Evolutionary conservation across 352 stramenopile species (phyloP).

Genomic region (Pythium inflatum): DNA sequence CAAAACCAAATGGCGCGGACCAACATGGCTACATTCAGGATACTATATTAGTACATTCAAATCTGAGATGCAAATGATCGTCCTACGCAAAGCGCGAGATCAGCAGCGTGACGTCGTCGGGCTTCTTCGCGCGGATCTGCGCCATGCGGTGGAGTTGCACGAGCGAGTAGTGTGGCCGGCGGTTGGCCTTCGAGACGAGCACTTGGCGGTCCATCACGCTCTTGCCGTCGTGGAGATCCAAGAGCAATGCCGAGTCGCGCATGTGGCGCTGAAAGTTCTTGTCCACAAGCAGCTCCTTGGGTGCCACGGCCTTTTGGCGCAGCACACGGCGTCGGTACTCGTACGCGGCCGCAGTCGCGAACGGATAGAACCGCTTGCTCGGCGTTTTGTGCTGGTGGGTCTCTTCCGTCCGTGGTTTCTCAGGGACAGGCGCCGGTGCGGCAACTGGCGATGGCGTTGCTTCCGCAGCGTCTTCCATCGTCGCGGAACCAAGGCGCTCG

Average conservation of each 20-base stretch:
- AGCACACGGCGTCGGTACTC: constrained; percentile 67
- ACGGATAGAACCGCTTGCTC: constrained; percentile 52
- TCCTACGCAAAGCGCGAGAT: constrained; percentile 52
- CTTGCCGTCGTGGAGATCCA: constrained; percentile 56
- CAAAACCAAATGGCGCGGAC: too few relatives aligned
- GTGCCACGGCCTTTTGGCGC: constrained; percentile 22
- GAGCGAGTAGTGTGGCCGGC: constrained; percentile 75
- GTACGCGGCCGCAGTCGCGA: constrained; percentile 61
- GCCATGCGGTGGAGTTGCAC: constrained; percentile 74
- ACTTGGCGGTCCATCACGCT: constrained; percentile 60
- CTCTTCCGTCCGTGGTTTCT: not conserved
- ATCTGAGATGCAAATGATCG: not conserved
- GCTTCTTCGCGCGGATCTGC: constrained; percentile 76
- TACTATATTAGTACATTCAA: constrained; percentile 7
- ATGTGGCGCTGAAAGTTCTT: constrained; percentile 50
- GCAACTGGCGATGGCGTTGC: not conserved
- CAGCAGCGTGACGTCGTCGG: constrained; percentile 79
- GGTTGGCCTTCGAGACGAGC: constrained; percentile 50
- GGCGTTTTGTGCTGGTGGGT: constrained; percentile 11
- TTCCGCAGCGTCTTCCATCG: constrained; percentile 21
- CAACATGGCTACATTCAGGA: constrained; percentile 20
- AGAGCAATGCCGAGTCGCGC: constrained; percentile 49
- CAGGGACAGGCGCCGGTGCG: too few relatives aligned
- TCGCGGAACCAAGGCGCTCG: constrained; percentile 22
- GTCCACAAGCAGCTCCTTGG: constrained; percentile 35